Evolutionary conservation across 495 filamentous ascomycete genomes (phyloP).

Genomic region (Wilcoxina mikolae): DNA sequence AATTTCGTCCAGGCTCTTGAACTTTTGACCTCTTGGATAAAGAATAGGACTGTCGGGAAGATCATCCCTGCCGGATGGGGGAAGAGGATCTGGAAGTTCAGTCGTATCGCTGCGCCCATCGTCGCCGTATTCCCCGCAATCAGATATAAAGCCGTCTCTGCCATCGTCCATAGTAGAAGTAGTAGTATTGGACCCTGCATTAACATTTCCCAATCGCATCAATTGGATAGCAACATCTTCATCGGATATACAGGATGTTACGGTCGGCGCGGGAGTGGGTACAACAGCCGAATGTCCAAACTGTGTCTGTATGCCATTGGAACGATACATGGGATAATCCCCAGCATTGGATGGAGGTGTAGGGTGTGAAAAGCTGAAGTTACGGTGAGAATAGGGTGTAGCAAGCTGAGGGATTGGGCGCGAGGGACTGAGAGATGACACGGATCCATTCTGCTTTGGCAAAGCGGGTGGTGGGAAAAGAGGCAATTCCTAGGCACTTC

Average conservation of each 20-base stretch:
- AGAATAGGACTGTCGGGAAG: conserved; percentile 19
- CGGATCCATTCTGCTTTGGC: conserved; percentile 38
- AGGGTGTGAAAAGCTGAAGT: conserved; percentile 41
- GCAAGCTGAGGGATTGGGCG: conserved; percentile 45
- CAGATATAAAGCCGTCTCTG: conserved; percentile 52
- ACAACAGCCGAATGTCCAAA: conserved; percentile 34
- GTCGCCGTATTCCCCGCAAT: conserved; percentile 60
- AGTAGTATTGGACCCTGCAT: conserved; percentile 74
- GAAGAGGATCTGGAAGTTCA: conserved; percentile 46
- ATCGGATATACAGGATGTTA: conserved; percentile 88
- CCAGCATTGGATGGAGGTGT: conserved; percentile 23
- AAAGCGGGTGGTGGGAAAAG: conserved; percentile 66
- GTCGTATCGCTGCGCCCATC: conserved; percentile 59
- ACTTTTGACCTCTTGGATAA: conserved; percentile 25
- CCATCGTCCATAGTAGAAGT: conserved; percentile 83
- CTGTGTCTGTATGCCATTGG: conserved; percentile 18
- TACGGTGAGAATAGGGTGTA: conserved; percentile 39
- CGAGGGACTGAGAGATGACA: conserved; percentile 83
- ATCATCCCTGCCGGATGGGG: conserved; percentile 29
- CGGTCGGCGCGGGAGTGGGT: conserved; percentile 86
- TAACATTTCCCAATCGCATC: conserved; percentile 85
- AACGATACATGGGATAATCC: conserved; percentile 11
- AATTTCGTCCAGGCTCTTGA: conserved; percentile 46
- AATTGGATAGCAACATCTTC: conserved; percentile 94
- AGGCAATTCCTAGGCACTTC: conserved; percentile 60